These are phyloP conservation scores for Metschnikowia orientalis DNA, from an alignment of 805 yeast species.

Conservation along the genomic window DNA sequence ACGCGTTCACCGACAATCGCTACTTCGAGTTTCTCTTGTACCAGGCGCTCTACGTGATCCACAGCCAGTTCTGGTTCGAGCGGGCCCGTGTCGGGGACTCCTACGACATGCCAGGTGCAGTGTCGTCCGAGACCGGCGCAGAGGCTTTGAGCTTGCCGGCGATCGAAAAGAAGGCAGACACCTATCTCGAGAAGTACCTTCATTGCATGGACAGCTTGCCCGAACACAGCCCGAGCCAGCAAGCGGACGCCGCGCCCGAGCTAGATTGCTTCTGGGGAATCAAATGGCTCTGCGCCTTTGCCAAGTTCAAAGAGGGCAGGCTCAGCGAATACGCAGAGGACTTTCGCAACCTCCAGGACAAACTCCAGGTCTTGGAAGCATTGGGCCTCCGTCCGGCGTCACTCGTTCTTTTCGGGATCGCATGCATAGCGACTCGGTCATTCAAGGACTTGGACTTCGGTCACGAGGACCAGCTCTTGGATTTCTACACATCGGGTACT, in stretches of 20 bases:
- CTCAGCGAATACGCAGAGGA: slow-evolving; percentile 24
- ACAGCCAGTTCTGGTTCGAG: slow-evolving; percentile 22
- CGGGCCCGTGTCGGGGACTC: neutral
- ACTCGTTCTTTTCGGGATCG: slow-evolving; percentile 23
- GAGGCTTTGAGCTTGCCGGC: slow-evolving; percentile 9
- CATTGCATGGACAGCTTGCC: slow-evolving; percentile 9
- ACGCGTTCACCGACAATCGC: slow-evolving; percentile 20
- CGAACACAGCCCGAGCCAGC: slow-evolving; percentile 5
- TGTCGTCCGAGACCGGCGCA: slow-evolving; percentile 1
- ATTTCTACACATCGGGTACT: slow-evolving; percentile 15
- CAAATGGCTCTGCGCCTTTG: slow-evolving; percentile 21
- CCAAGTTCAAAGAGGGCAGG: slow-evolving; percentile 25
- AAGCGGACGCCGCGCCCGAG: slow-evolving; percentile 15
- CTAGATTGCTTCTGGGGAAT: slow-evolving; percentile 20
- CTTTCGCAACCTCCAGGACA: slow-evolving; percentile 16
- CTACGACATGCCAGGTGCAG: neutral
- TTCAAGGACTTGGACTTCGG: slow-evolving; percentile 21
- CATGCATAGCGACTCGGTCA: slow-evolving; percentile 26
- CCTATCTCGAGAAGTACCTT: slow-evolving; percentile 23
- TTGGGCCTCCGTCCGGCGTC: slow-evolving; percentile 13
- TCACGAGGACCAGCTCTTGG: slow-evolving; percentile 18
- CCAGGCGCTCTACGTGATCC: slow-evolving; percentile 22
- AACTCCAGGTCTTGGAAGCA: slow-evolving; percentile 1
- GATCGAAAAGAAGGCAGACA: slow-evolving; percentile 21
- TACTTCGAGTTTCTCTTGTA: slow-evolving; percentile 28